Evolutionary conservation across 805 yeast species (phyloP).

Genomic region (Groenewaldozyma salmanticensis): DNA sequence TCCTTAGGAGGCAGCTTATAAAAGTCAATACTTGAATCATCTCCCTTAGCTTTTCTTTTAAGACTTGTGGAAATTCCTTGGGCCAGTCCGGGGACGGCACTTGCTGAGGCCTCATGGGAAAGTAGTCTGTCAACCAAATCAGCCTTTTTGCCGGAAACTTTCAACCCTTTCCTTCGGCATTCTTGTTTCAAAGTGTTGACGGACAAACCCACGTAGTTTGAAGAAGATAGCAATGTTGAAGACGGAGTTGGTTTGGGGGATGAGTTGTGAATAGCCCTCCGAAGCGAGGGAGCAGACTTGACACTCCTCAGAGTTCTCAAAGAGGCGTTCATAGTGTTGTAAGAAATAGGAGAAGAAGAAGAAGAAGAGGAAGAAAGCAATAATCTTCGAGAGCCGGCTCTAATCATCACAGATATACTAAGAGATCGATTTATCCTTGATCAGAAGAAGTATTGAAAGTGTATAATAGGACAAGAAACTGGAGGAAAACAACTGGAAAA

Average conservation of each 20-base stretch:
- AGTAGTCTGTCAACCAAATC: slow-evolving; percentile 38
- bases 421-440: no score
- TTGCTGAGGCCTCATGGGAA: slow-evolving; percentile 9
- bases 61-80: slow-evolving; percentile 11
- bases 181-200: slow-evolving; percentile 47
- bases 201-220: slow-evolving; percentile 33
- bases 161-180: slow-evolving; percentile 50
- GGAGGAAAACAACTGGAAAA: no score
- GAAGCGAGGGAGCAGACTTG: slow-evolving; percentile 6
- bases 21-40: slow-evolving; percentile 28
- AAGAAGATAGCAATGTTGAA: slow-evolving; percentile 20
- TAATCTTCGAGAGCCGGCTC: no score
- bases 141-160: slow-evolving; percentile 50
- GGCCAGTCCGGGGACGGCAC: not conserved
- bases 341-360: no score
- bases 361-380: no score
- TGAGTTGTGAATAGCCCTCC: slow-evolving; percentile 14
- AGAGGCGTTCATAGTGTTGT: no score
- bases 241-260: slow-evolving; percentile 24
- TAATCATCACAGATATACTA: no score
- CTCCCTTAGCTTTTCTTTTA: slow-evolving; percentile 23
- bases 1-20: slow-evolving; percentile 23
- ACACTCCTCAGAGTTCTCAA: slow-evolving; percentile 7
- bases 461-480: no score
- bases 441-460: no score